Percentiles rank a stretch among this genome's conserved stretches.
Evolutionary conservation across 2,329 filamentous ascomycete genomes (phyloP).

Genomic region (Herpotrichia juniperi): DNA sequence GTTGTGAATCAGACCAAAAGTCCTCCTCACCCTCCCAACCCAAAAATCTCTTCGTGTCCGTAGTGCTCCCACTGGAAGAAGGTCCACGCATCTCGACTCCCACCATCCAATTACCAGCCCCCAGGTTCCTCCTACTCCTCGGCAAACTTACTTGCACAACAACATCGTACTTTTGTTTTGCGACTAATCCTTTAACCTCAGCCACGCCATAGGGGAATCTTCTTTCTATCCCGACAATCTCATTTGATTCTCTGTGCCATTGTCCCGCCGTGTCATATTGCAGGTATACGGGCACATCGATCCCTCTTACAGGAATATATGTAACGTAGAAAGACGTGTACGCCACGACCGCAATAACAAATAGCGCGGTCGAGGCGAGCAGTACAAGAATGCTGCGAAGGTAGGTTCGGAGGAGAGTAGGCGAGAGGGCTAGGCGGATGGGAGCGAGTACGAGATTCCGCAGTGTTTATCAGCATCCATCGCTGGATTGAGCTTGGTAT

Average conservation of each 20-base stretch:
- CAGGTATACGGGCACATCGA: slow-evolving; percentile 67
- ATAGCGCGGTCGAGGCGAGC: slow-evolving; percentile 59
- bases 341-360: slow-evolving; percentile 63
- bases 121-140: slow-evolving; percentile 75
- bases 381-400: slow-evolving; percentile 64
- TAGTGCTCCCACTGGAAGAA: slow-evolving; percentile 1
- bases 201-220: slow-evolving; percentile 59
- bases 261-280: slow-evolving; percentile 63
- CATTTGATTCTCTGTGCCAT: slow-evolving; percentile 15
- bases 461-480: slow-evolving; percentile 13
- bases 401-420: slow-evolving; percentile 68
- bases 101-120: slow-evolving; percentile 93
- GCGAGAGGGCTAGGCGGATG: slow-evolving; percentile 63
- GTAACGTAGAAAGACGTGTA: slow-evolving; percentile 72
- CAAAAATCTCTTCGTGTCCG: slow-evolving; percentile 24
- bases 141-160: slow-evolving; percentile 77
- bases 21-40: slow-evolving; percentile 34
- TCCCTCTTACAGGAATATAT: slow-evolving; percentile 70
- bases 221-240: background rate
- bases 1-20: slow-evolving; percentile 24
- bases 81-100: slow-evolving; percentile 69
- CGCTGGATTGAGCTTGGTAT: slow-evolving; percentile 1
- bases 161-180: slow-evolving; percentile 84
- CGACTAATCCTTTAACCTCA: slow-evolving; percentile 51
- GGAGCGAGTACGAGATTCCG: slow-evolving; percentile 62